Conservation (phyloP, 306 rosid species). For the Cucurbita pepo region DNA sequence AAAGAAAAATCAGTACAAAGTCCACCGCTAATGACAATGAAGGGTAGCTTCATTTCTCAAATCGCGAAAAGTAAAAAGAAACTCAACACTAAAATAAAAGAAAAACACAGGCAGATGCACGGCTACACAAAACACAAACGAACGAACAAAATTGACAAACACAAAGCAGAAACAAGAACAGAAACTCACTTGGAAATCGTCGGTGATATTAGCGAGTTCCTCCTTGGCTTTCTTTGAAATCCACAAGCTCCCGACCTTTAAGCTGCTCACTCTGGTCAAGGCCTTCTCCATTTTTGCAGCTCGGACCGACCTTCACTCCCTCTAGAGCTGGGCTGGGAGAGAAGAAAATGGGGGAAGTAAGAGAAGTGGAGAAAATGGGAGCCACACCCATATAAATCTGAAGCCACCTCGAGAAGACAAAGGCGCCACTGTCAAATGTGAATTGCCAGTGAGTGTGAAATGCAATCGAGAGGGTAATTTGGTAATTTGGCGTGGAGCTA, state of each 20-base stretch:
- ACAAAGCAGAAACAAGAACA: not conserved
- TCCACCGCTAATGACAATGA: slow-evolving; percentile 2
- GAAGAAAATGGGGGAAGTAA: not conserved
- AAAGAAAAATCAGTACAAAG: slow-evolving; percentile 11
- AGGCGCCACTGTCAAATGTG: not conserved
- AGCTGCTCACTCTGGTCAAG: slow-evolving; percentile 66
- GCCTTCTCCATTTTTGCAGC: slow-evolving; percentile 62
- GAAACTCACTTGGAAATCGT: slow-evolving; percentile 57
- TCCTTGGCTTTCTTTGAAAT: slow-evolving; percentile 84
- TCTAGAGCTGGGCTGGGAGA: not conserved
- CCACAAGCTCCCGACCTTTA: slow-evolving; percentile 78
- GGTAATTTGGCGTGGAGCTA: not conserved
- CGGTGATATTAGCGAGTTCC: slow-evolving; percentile 63
- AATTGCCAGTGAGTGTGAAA: not conserved
- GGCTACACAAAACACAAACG: not conserved
- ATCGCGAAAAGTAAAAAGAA: not conserved
- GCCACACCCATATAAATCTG: not conserved
- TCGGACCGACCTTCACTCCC: slow-evolving; percentile 4
- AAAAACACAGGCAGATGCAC: not conserved
- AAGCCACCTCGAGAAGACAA: not conserved
- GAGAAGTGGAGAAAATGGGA: not conserved
- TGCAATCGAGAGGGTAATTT: not conserved
- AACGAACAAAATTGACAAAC: not conserved
- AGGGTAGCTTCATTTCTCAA: slow-evolving; percentile 17
- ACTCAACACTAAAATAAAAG: not conserved